These are phyloP conservation scores for Coprinopsis strossmayeri DNA, from an alignment of 768 basidiomycete genomes.

Conservation along the genomic window DNA sequence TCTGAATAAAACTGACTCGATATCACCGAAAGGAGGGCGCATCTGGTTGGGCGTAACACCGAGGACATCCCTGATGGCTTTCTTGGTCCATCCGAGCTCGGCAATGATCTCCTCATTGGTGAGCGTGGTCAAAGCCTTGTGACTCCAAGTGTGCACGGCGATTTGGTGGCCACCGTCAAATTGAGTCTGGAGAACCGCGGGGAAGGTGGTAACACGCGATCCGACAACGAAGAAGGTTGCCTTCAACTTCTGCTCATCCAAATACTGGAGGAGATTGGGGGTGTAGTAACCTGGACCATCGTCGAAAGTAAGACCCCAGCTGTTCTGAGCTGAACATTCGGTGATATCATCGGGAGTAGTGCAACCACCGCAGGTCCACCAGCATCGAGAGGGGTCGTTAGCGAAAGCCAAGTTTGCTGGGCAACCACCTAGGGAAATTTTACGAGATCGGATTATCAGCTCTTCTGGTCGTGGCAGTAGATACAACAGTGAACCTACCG, in stretches of 20 bases:
- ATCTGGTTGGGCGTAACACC: slow-evolving; percentile 72
- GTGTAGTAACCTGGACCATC: slow-evolving; percentile 80
- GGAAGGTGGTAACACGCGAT: slow-evolving; percentile 70
- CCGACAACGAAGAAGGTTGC: slow-evolving; percentile 86
- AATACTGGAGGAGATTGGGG: slow-evolving; percentile 60
- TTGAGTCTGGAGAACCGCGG: slow-evolving; percentile 62
- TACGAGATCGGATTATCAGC: neutral
- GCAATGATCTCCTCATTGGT: slow-evolving; percentile 78
- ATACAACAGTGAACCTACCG: slow-evolving; percentile 13
- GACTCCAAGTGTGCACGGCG: slow-evolving; percentile 61
- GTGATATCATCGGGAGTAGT: slow-evolving; percentile 59
- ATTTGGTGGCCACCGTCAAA: slow-evolving; percentile 78
- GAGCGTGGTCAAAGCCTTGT: slow-evolving; percentile 62
- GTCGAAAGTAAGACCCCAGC: slow-evolving; percentile 55
- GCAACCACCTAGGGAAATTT: slow-evolving; percentile 41
- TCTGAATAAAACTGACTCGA: slow-evolving; percentile 42
- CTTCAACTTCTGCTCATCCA: slow-evolving; percentile 54
- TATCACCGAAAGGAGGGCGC: slow-evolving; percentile 77
- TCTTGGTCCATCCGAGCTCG: slow-evolving; percentile 80
- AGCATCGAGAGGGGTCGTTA: slow-evolving; percentile 50
- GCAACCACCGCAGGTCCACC: slow-evolving; percentile 79
- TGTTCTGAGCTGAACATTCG: slow-evolving; percentile 59
- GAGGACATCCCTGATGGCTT: slow-evolving; percentile 74
- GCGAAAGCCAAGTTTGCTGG: slow-evolving; percentile 43
- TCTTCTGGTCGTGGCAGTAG: slow-evolving; percentile 4